Base-by-base conservation (phyloP, 2,329 filamentous ascomycete genomes). In the Aspergillus ochraceus region DNA sequence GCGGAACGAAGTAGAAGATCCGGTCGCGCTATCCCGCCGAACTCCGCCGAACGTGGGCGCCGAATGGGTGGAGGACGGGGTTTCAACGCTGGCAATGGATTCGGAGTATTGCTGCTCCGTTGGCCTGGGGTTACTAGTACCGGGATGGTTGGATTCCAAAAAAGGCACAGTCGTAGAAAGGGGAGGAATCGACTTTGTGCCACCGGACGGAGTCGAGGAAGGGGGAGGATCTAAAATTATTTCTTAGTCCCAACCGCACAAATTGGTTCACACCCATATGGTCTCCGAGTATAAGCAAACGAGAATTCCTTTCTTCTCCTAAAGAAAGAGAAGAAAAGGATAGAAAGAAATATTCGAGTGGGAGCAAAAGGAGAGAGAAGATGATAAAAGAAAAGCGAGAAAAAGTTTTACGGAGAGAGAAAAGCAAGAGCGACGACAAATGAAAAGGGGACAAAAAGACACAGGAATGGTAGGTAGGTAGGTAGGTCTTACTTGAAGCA, bases 401-500 rank as follows among this genome's bases (percentile, higher is more conserved):
- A 36, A 36, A 36, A 17, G 32, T 36, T 51, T 20, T 50, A 36
- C 14, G 32, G 32, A 17, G 6, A 20, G 14, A 30, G 20, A 24
- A 12, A 12, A 10, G 26, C 6, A 26, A 22, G 29, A 9, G 36
- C 17, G 17, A 42, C 14, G 14, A 42, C 1, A 19, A 42, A 42
- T 3, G 12, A 49, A 53, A 20, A 19, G 19, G 26, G 45, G 39
- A 60, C 11, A n/a, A 42, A 6, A 42, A 42, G 4, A 42, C 14
- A 42, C 42, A 52, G 26, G 8, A 29, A 29, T 29, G 26, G 6
- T 29, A 5, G 26, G 26, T 29, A 22, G 26, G 26, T 29, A 22
- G 17, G 22, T 26, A 49, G 46, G 59, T 20, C 74, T 58, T 69
- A 82, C 80, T 79, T 66, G 79, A 75, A 58, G 81, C 67, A 11